phyloP scores from a whole-genome alignment of 345 rosid genomes.

The Euphorbia pulcherrima region DNA sequence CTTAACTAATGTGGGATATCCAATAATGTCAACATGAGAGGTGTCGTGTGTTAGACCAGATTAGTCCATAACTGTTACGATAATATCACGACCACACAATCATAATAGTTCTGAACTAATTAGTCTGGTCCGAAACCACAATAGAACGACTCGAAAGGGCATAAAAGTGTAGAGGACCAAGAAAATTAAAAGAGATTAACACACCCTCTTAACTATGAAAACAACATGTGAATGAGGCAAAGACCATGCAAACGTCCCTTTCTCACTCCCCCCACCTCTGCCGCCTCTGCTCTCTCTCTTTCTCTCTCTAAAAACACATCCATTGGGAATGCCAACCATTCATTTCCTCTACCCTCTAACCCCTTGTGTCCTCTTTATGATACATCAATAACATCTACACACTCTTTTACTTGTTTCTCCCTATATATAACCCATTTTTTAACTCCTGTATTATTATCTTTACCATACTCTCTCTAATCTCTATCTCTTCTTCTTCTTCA shows the following conservation, averaged over 20 bases:
- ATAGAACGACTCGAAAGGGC: neutral
- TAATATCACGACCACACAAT: no score
- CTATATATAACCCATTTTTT: no score
- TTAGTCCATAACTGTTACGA: no score
- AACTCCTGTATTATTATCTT: no score
- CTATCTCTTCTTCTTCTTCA: conserved; percentile 5
- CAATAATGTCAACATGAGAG: no score
- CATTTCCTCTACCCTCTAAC: conserved; percentile 10
- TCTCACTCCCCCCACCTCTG: conserved; percentile 78
- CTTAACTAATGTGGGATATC: no score
- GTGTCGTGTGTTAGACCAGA: no score
- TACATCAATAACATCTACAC: no score
- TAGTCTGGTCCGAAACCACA: no score
- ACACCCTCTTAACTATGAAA: conserved; percentile 56
- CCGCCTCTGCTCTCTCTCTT: conserved; percentile 54
- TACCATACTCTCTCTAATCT: neutral
- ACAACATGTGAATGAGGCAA: conserved; percentile 84
- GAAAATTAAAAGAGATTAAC: conserved; percentile 23
- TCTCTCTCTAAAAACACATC: conserved; percentile 24
- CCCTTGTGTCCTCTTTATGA: neutral
- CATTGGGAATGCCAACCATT: conserved; percentile 26
- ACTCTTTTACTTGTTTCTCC: no score
- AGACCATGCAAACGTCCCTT: conserved; percentile 99
- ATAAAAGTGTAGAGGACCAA: conserved; percentile 63
- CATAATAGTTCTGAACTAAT: no score